phyloP scores from a whole-genome alignment of 2,329 filamentous ascomycete species.

The Pestalotiopsis sp. region DNA sequence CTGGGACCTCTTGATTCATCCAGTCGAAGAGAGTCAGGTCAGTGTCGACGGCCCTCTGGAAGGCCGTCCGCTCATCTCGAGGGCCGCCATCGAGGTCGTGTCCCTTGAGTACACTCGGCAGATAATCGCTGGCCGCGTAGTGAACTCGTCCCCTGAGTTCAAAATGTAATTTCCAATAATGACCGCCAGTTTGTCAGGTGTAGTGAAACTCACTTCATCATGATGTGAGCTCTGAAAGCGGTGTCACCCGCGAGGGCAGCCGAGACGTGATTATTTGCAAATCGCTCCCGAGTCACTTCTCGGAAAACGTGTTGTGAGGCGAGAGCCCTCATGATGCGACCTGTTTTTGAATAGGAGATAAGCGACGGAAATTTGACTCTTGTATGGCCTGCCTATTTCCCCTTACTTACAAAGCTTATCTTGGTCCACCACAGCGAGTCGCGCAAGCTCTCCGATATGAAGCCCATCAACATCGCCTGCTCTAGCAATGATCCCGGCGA shows the following conservation, averaged over 20 bases:
- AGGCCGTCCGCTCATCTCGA: neutral
- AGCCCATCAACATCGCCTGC: conserved; percentile 16
- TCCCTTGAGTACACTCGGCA: neutral
- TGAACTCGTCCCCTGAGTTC: neutral
- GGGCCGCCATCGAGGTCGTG: neutral
- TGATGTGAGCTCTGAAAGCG: conserved; percentile 17
- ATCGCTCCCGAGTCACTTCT: conserved; percentile 16
- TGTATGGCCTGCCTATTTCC: neutral
- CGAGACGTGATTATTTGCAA: conserved; percentile 23
- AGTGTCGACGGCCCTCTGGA: neutral
- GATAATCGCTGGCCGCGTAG: conserved; percentile 1
- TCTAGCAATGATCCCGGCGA: conserved; percentile 15
- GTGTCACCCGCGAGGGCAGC: conserved; percentile 18
- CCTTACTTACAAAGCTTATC: neutral
- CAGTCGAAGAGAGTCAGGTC: neutral
- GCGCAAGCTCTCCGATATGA: conserved; percentile 16
- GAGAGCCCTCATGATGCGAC: conserved; percentile 19
- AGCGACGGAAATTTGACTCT: conserved; percentile 10
- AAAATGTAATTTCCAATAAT: neutral
- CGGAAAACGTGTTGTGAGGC: conserved; percentile 21
- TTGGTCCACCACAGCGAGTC: neutral
- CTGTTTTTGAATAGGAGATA: neutral
- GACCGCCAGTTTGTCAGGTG: neutral
- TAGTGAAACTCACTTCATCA: conserved; percentile 11
- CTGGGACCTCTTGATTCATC: neutral